phyloP scores from a whole-genome alignment of 441 rosid species.

The Codiaeum variegatum region DNA sequence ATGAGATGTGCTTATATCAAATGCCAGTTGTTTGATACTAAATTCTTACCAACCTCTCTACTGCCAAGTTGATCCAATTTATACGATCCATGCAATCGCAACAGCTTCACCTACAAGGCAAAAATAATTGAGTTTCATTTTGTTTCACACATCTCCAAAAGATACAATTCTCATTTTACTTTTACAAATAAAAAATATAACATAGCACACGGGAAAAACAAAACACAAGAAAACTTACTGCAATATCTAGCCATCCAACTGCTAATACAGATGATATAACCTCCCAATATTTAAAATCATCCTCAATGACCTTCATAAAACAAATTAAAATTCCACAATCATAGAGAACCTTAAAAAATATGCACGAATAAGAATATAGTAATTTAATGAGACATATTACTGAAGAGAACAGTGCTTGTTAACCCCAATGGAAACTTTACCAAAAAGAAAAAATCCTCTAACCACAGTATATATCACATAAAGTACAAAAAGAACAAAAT shows the following conservation, averaged over 20 bases:
- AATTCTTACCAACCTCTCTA: slow-evolving; percentile 68
- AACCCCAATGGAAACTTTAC: background rate
- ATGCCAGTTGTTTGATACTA: slow-evolving; percentile 4
- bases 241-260: slow-evolving; percentile 92
- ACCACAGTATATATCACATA: background rate
- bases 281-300: slow-evolving; percentile 81
- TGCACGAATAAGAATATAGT: background rate
- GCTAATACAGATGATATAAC: slow-evolving; percentile 73
- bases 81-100: slow-evolving; percentile 86
- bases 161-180: slow-evolving; percentile 7
- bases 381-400: background rate
- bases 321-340: slow-evolving; percentile 14
- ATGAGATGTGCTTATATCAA: background rate
- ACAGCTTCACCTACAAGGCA: slow-evolving; percentile 64
- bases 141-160: slow-evolving; percentile 14
- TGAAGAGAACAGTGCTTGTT: background rate
- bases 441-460: background rate
- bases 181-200: background rate
- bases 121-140: background rate
- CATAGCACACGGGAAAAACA: background rate
- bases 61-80: slow-evolving; percentile 78
- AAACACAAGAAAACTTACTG: slow-evolving; percentile 39
- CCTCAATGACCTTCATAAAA: slow-evolving; percentile 59
- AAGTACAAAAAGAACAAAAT: background rate
- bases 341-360: slow-evolving; percentile 6